A percentile compares a stretch with the other conserved stretches of the same genome.
phyloP scores from a whole-genome alignment of 2,329 filamentous ascomycete genomes.

The Aspergillus arachidicola region DNA sequence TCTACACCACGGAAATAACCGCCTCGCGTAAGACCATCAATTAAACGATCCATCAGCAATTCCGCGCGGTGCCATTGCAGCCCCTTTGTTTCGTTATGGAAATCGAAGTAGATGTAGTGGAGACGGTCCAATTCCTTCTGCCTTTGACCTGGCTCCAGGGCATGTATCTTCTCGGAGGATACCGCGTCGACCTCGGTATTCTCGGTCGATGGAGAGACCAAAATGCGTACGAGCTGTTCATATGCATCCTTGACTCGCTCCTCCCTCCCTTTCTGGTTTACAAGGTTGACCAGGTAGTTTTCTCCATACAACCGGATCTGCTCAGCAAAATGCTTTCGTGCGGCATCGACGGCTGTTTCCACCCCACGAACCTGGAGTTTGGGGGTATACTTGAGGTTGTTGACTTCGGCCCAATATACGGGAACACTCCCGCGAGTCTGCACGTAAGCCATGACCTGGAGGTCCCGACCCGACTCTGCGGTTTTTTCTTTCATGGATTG shows the following conservation, averaged over 20 bases:
- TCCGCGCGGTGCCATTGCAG: constrained; percentile 90
- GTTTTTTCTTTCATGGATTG: constrained; percentile 73
- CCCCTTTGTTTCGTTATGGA: constrained; percentile 96
- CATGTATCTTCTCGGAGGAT: constrained; percentile 78
- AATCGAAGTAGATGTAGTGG: constrained; percentile 98
- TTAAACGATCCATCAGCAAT: constrained; percentile 79
- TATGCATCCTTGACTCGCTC: constrained; percentile 88
- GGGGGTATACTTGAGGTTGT: constrained; percentile 87
- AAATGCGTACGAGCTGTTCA: constrained; percentile 79
- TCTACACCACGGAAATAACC: constrained; percentile 93
- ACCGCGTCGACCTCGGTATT: constrained; percentile 64
- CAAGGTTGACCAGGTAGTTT: constrained; percentile 95
- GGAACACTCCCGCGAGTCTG: constrained; percentile 96
- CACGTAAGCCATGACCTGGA: constrained; percentile 90
- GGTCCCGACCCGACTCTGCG: constrained; percentile 67
- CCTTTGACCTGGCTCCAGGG: constrained; percentile 66
- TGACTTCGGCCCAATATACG: constrained; percentile 94
- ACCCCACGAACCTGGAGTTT: constrained; percentile 85
- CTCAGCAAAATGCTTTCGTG: constrained; percentile 86
- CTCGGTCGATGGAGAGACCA: constrained; percentile 71
- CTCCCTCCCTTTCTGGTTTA: constrained; percentile 95
- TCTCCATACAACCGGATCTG: constrained; percentile 93
- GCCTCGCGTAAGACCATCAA: constrained; percentile 73
- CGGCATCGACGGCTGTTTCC: constrained; percentile 76
- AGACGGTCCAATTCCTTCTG: constrained; percentile 75